A percentile compares a stretch with the other conserved stretches of the same genome.
Evolutionary conservation across 176 grass and related monocot species (phyloP).

Genomic region (Aegilops sharonensis): DNA sequence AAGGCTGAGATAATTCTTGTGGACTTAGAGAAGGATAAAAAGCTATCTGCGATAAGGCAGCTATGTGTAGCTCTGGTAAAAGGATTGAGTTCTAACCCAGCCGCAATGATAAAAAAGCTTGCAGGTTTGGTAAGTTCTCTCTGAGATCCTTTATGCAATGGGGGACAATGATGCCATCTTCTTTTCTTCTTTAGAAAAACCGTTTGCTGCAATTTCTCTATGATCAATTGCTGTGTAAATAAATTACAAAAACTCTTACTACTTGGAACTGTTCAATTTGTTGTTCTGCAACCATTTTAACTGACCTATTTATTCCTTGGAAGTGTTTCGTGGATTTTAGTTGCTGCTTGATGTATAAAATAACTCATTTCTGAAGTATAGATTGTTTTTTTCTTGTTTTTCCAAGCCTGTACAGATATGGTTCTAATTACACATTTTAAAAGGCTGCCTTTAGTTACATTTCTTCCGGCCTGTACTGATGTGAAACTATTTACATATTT

Average conservation of each 20-base stretch:
- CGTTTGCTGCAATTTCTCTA: neutral
- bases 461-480: slow-evolving; percentile 9
- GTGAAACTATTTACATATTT: neutral
- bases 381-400: neutral
- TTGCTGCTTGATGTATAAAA: slow-evolving; percentile 17
- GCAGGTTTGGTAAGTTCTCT: slow-evolving; percentile 83
- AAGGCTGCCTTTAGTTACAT: neutral
- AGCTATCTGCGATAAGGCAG: slow-evolving; percentile 83
- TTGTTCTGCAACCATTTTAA: slow-evolving; percentile 8
- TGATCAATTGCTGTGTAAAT: slow-evolving; percentile 18
- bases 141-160: slow-evolving; percentile 34
- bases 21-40: slow-evolving; percentile 88
- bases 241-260: slow-evolving; percentile 17
- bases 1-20: slow-evolving; percentile 94
- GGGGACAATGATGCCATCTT: slow-evolving; percentile 5
- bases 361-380: neutral
- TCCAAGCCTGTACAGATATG: neutral
- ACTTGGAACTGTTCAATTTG: slow-evolving; percentile 18
- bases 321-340: neutral
- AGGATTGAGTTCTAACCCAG: slow-evolving; percentile 75
- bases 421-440: neutral
- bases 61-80: slow-evolving; percentile 82
- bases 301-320: neutral
- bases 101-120: slow-evolving; percentile 82
- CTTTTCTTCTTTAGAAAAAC: slow-evolving; percentile 4